Conservation (phyloP, 345 rosid species). For the Populus nigra region DNA sequence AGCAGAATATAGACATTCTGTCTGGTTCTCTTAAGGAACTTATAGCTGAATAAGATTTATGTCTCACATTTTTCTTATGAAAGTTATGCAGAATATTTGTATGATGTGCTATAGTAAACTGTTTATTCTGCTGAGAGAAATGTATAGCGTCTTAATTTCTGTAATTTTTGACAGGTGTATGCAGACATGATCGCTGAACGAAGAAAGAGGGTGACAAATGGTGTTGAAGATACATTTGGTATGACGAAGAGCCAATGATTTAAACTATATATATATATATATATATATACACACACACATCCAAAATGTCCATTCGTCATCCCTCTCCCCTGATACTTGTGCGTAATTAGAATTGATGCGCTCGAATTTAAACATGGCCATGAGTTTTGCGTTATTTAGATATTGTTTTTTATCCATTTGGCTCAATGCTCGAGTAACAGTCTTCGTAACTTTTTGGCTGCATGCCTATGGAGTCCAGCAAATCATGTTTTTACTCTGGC, state of each 20-base stretch:
- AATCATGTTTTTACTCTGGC: too few relatives aligned
- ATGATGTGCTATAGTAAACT: neutral
- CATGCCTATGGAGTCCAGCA: too few relatives aligned
- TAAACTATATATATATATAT: neutral
- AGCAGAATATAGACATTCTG: neutral
- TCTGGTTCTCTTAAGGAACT: neutral
- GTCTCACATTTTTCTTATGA: neutral
- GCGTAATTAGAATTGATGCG: too few relatives aligned
- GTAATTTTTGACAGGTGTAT: constrained; percentile 49
- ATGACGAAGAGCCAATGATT: constrained; percentile 43
- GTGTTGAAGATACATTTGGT: constrained; percentile 83
- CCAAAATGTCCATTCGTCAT: neutral
- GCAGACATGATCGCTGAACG: constrained; percentile 73
- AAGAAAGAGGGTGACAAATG: constrained; percentile 61
- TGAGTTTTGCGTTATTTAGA: too few relatives aligned
- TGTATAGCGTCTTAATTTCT: neutral
- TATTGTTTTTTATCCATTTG: too few relatives aligned
- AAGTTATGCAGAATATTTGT: neutral
- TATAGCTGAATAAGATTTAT: neutral
- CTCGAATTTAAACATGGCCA: too few relatives aligned
- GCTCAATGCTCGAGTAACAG: too few relatives aligned
- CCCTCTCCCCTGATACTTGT: neutral
- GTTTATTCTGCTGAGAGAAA: neutral
- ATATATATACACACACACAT: fast-evolving
- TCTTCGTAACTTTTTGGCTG: too few relatives aligned